These are phyloP conservation scores for Exophiala sideris DNA, from an alignment of 2,329 filamentous ascomycete genomes.

Conservation along the genomic window DNA sequence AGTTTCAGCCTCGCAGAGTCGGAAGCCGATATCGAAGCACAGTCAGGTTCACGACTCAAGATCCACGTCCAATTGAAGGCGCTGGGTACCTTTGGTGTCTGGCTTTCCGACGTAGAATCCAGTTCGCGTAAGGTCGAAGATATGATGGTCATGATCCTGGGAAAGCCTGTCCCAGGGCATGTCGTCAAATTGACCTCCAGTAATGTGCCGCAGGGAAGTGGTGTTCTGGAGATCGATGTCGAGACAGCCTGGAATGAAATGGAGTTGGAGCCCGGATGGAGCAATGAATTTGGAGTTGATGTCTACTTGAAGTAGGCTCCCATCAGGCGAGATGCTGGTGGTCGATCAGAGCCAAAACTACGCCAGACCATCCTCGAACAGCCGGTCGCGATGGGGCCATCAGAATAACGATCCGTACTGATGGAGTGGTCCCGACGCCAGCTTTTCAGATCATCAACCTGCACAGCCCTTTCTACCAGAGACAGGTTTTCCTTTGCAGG, in stretches of 20 bases:
- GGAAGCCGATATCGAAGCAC: conserved; percentile 35
- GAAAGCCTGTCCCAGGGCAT: conserved; percentile 63
- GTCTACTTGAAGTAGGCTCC: conserved; percentile 43
- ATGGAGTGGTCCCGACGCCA: no score
- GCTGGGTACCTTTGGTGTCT: conserved; percentile 68
- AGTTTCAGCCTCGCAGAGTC: conserved; percentile 57
- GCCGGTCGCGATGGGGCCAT: no score
- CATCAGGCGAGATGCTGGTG: neutral
- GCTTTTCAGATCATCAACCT: no score
- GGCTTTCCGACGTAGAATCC: conserved; percentile 56
- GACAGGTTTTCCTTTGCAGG: no score
- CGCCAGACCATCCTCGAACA: no score
- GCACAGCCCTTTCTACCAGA: no score
- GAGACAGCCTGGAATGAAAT: conserved; percentile 74
- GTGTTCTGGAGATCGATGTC: conserved; percentile 72
- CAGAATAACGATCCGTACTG: no score
- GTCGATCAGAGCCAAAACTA: neutral
- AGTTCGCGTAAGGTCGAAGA: conserved; percentile 49
- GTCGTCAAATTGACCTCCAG: conserved; percentile 54
- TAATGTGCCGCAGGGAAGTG: conserved; percentile 23
- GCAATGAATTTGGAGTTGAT: conserved; percentile 73
- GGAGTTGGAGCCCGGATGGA: conserved; percentile 67
- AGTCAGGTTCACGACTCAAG: conserved; percentile 45
- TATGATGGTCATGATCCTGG: conserved; percentile 73
- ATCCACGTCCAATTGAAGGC: conserved; percentile 74